Conservation (phyloP, 2,329 filamentous ascomycete species). For the Epichloe uncinata region DNA sequence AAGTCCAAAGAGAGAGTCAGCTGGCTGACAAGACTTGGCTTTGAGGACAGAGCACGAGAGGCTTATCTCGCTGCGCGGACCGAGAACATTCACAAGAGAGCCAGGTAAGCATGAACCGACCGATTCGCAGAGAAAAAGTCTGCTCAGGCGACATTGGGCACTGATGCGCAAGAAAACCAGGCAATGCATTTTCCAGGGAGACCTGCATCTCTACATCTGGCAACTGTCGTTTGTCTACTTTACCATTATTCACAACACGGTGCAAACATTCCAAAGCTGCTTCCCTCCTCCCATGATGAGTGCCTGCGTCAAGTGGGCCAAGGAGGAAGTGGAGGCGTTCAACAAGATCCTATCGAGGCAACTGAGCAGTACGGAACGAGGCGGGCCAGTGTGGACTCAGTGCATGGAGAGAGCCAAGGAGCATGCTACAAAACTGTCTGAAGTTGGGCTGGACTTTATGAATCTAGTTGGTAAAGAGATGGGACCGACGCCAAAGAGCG, state of each 20-base stretch:
- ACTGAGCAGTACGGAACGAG: slow-evolving; percentile 69
- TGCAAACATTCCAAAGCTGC: slow-evolving; percentile 74
- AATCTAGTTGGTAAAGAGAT: slow-evolving; percentile 59
- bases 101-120: slow-evolving; percentile 44
- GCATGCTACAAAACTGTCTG: slow-evolving; percentile 66
- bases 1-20: slow-evolving; percentile 70
- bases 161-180: slow-evolving; percentile 28
- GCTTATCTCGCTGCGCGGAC: slow-evolving; percentile 72
- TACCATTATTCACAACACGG: slow-evolving; percentile 83
- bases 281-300: slow-evolving; percentile 83
- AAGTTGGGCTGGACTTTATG: slow-evolving; percentile 82
- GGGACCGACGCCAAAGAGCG: slow-evolving; percentile 10
- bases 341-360: slow-evolving; percentile 73
- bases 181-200: slow-evolving; percentile 90
- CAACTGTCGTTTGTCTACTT: slow-evolving; percentile 95
- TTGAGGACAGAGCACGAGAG: slow-evolving; percentile 78
- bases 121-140: too few relatives aligned
- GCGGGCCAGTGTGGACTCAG: slow-evolving; percentile 63
- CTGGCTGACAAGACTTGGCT: slow-evolving; percentile 78
- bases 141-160: neutral
- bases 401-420: slow-evolving; percentile 73
- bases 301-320: slow-evolving; percentile 96
- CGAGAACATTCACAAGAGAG: slow-evolving; percentile 65
- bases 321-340: slow-evolving; percentile 83
- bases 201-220: slow-evolving; percentile 86